These are phyloP conservation scores for Hyphochytrium catenoides DNA, from an alignment of 352 stramenopile genomes.

Conservation along the genomic window DNA sequence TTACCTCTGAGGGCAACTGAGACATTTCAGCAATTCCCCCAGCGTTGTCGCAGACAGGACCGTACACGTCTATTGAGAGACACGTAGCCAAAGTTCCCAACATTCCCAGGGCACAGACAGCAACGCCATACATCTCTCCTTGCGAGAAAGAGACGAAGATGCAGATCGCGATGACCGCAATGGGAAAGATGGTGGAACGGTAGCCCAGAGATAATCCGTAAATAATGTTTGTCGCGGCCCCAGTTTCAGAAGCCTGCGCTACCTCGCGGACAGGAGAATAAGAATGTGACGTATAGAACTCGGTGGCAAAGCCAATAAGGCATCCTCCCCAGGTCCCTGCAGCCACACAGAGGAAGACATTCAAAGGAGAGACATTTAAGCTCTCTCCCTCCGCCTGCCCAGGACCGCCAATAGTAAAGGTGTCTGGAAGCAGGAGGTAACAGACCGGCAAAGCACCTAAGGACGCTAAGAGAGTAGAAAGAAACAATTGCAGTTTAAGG, in stretches of 20 bases:
- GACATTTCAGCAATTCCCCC: slow-evolving; percentile 98
- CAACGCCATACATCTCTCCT: slow-evolving; percentile 90
- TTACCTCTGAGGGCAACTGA: slow-evolving; percentile 82
- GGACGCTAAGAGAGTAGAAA: slow-evolving; percentile 87
- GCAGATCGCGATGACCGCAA: slow-evolving; percentile 89
- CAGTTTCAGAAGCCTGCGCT: slow-evolving; percentile 89
- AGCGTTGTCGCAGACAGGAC: slow-evolving; percentile 97
- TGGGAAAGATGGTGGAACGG: slow-evolving; percentile 97
- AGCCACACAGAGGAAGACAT: slow-evolving; percentile 74
- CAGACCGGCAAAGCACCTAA: slow-evolving; percentile 69
- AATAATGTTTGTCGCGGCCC: slow-evolving; percentile 98
- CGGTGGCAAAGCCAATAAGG: slow-evolving; percentile 93
- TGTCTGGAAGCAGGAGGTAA: slow-evolving; percentile 66
- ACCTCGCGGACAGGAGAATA: slow-evolving; percentile 89
- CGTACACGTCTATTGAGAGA: slow-evolving; percentile 98
- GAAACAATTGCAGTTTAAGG: slow-evolving; percentile 94
- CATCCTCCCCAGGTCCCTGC: slow-evolving; percentile 89
- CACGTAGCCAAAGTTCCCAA: slow-evolving; percentile 92
- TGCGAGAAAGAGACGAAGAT: slow-evolving; percentile 92
- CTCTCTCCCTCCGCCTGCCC: slow-evolving; percentile 20
- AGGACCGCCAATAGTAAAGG: slow-evolving; percentile 56
- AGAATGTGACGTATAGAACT: slow-evolving; percentile 98
- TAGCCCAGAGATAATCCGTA: slow-evolving; percentile 97
- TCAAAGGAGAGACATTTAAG: slow-evolving; percentile 28
- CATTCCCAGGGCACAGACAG: slow-evolving; percentile 92